phyloP scores from a whole-genome alignment of 2,329 filamentous ascomycete species.

The Ceratocystis alfenasii region DNA sequence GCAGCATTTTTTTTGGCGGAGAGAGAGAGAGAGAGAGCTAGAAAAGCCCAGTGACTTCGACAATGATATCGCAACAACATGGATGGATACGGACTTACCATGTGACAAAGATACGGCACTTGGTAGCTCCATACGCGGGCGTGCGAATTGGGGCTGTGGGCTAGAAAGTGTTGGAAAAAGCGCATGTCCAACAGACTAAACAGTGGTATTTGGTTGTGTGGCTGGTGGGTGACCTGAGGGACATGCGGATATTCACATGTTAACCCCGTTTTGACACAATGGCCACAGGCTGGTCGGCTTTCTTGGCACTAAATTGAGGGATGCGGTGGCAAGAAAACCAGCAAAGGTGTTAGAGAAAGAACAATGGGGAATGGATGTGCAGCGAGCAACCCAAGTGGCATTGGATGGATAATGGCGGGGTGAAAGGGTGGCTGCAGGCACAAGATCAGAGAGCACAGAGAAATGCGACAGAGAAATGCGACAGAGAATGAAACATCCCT shows the following conservation, averaged over 20 bases:
- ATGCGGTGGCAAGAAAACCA: not conserved
- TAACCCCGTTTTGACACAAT: conserved; percentile 50
- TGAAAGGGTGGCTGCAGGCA: not conserved
- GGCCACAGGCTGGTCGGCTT: conserved; percentile 48
- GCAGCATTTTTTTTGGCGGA: not conserved
- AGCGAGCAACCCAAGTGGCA: not conserved
- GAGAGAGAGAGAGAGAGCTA: not conserved
- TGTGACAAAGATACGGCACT: conserved; percentile 55
- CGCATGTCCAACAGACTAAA: conserved; percentile 55
- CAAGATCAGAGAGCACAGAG: not conserved
- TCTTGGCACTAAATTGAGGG: conserved; percentile 45
- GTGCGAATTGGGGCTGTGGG: conserved; percentile 41
- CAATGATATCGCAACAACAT: too few relatives aligned
- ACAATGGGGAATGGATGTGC: not conserved
- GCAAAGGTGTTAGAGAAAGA: not conserved
- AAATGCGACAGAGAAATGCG: too few relatives aligned
- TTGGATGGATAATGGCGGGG: not conserved
- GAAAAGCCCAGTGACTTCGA: not conserved
- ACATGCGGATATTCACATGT: conserved; percentile 49
- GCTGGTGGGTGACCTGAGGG: conserved; percentile 42
- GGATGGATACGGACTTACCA: conserved; percentile 34
- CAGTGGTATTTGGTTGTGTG: conserved; percentile 45
- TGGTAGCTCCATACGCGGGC: conserved; percentile 56
- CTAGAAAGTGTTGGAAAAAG: conserved; percentile 57
- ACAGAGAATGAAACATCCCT: too few relatives aligned